Conservation (phyloP, 2,329 filamentous ascomycete species). For the Atkinsonella texensis region DNA sequence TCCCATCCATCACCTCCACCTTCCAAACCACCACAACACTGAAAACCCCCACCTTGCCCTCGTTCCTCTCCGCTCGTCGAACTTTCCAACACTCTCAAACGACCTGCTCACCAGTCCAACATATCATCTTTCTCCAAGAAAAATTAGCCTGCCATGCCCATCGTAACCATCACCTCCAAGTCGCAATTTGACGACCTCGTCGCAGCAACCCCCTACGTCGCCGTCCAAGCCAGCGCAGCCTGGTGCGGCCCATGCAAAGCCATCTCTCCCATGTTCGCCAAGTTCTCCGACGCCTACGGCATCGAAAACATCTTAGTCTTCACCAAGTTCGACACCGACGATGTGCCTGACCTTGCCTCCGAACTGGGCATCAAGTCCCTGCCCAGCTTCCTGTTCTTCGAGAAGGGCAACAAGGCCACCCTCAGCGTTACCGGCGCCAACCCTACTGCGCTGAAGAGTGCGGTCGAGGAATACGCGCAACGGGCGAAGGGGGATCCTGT, state of each 20-base stretch:
- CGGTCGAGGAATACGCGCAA: conserved; percentile 12
- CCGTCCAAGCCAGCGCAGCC: conserved; percentile 45
- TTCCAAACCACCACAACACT: too few species aligned
- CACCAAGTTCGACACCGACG: conserved; percentile 48
- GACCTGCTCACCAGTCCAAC: too few species aligned
- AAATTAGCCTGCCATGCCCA: conserved; percentile 16
- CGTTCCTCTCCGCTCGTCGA: too few species aligned
- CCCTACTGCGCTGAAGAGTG: conserved; percentile 20
- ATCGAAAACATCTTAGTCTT: conserved; percentile 35
- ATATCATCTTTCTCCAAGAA: too few species aligned
- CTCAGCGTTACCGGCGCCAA: conserved; percentile 31
- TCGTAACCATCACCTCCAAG: conserved; percentile 27
- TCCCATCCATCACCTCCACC: too few species aligned
- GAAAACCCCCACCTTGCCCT: too few species aligned
- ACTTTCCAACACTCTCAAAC: too few species aligned
- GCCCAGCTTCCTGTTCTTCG: conserved; percentile 50
- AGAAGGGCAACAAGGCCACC: conserved; percentile 32
- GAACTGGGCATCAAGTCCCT: conserved; percentile 41
- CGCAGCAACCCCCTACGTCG: conserved; percentile 35
- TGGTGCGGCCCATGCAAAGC: conserved; percentile 51
- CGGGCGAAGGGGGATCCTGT: conserved; percentile 15
- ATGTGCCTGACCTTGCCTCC: conserved; percentile 34
- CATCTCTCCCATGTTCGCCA: conserved; percentile 42
- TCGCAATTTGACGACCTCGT: conserved; percentile 38
- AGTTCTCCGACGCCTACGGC: conserved; percentile 28